Evolutionary conservation across 352 stramenopile genomes (phyloP), one percentile per base, ranked within the genome.

Genomic region (Phytopythium helicoides): DNA sequence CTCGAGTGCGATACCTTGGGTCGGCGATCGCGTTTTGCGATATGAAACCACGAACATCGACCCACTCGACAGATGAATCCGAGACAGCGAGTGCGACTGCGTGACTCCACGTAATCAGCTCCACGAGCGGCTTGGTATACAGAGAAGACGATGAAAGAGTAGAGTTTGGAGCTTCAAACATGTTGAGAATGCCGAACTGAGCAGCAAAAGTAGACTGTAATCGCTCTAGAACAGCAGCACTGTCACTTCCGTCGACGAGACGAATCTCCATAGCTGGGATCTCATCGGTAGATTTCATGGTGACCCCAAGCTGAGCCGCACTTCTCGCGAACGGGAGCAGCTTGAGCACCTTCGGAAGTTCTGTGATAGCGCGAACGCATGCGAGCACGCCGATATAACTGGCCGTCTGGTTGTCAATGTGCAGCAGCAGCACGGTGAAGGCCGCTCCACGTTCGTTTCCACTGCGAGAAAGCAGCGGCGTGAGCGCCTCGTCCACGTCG

Each of bases 261-360:
- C 71, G 63, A 33, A 93, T 73, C 50, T 89, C 81, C 66, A 92
- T 71, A 8, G 66, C 58, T 16, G 83, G 83, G 3, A 68, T 61
- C 14, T 56, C 54, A 3, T 61, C 38, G 2, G 62, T 65, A n/a
- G 45, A n/a, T 8, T 28, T 42, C 6, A 44, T 33, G 23, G 47
- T 68, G n/a, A 65, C 44, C 44, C 61, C 70, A 46, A 82, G 41
- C 33, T 86, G 72, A 11, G 56, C 56, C 38, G 69, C 60, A 35
- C 70, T 86, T 25, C 76, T 60, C 6, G 76, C 76, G 18, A 94
- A 86, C 11, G 83, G 83, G 63, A 85, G 70, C 18, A 94, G 58
- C 56, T 92, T 94, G 45, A 90, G 56, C 38, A 93, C 69, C 22
- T 64, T 37, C 6, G 76, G 76, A 22, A 89, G 37, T 33, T 73